A percentile compares a stretch with the other conserved stretches of the same genome.
phyloP scores from a whole-genome alignment of 2,329 filamentous ascomycete species.

The Pseudocercospora fuligena region DNA sequence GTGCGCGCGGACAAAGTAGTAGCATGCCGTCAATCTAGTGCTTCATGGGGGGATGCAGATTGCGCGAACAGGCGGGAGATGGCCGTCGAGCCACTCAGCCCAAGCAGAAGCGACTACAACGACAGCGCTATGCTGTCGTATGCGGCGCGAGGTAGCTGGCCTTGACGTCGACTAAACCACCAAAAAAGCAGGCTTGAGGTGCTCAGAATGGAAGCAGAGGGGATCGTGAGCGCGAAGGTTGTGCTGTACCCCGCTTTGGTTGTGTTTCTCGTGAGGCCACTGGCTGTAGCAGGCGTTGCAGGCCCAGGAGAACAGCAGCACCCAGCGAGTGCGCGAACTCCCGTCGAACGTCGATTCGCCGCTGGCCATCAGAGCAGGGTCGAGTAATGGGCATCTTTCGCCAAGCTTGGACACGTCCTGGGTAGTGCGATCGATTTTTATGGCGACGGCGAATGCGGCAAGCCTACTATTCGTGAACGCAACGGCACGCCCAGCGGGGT shows the following conservation, averaged over 20 bases:
- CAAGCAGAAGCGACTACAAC: slow-evolving; percentile 13
- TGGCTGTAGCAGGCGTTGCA: slow-evolving; percentile 8
- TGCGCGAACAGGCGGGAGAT: slow-evolving; percentile 20
- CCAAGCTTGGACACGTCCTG: slow-evolving; percentile 14
- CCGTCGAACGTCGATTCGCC: slow-evolving; percentile 17
- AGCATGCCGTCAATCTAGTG: slow-evolving; percentile 25
- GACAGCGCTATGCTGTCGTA: slow-evolving; percentile 25
- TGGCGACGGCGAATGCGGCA: slow-evolving; percentile 5
- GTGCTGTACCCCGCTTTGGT: slow-evolving; percentile 16
- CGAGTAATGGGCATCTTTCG: slow-evolving; percentile 16
- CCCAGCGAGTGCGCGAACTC: slow-evolving; percentile 12
- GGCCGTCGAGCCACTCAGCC: slow-evolving; percentile 10
- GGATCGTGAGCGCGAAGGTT: slow-evolving; percentile 21
- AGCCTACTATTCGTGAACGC: slow-evolving; percentile 15
- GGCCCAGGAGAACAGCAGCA: slow-evolving; percentile 11
- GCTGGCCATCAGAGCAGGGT: slow-evolving; percentile 17
- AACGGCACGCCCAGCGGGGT: slow-evolving; percentile 25
- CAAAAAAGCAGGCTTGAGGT: slow-evolving; percentile 27
- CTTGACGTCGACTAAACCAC: slow-evolving; percentile 28
- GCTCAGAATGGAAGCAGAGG: slow-evolving; percentile 18
- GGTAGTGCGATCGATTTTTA: slow-evolving; percentile 3
- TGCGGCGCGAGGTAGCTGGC: slow-evolving; percentile 26
- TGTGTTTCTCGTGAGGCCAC: slow-evolving; percentile 11
- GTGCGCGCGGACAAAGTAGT: slow-evolving; percentile 23
- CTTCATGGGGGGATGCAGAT: slow-evolving; percentile 19